A percentile compares a stretch with the other conserved stretches of the same genome.
Conservation (phyloP, 257 asterid species). For the Asclepias syriaca region DNA sequence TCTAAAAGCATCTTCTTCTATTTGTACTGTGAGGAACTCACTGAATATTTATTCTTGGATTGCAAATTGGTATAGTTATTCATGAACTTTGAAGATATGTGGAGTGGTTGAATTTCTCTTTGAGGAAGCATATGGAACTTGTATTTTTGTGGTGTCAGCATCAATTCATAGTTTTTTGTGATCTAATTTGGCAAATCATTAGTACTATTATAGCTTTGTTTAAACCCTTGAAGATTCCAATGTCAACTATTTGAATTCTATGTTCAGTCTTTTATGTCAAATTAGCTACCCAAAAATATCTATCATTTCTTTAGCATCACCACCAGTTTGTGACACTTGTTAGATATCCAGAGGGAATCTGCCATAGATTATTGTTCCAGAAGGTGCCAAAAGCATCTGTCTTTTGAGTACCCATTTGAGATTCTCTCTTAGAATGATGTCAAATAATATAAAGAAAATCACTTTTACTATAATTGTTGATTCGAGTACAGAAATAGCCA, state of each 20-base stretch:
- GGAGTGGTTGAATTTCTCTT: neutral
- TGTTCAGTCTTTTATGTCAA: neutral
- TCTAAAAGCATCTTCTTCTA: neutral
- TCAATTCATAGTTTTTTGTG: neutral
- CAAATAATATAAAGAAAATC: neutral
- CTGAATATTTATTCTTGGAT: slow-evolving; percentile 2
- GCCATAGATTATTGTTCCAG: neutral
- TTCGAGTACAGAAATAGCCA: neutral
- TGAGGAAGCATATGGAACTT: neutral
- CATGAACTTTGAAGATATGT: neutral
- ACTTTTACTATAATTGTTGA: neutral
- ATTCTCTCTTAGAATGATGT: neutral
- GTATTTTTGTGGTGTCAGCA: neutral
- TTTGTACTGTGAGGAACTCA: neutral
- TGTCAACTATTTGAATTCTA: neutral
- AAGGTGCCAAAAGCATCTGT: neutral
- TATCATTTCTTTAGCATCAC: neutral
- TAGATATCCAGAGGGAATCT: neutral
- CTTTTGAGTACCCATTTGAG: neutral
- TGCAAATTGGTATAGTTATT: slow-evolving; percentile 10
- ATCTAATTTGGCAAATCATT: neutral
- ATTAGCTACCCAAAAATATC: neutral
- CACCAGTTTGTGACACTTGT: neutral
- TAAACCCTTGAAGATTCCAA: neutral
- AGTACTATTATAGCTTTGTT: no score